Percentiles rank a stretch among this genome's conserved stretches.
Evolutionary conservation across 2,329 filamentous ascomycete genomes (phyloP).

Genomic region (Hymenoscyphus scutula): DNA sequence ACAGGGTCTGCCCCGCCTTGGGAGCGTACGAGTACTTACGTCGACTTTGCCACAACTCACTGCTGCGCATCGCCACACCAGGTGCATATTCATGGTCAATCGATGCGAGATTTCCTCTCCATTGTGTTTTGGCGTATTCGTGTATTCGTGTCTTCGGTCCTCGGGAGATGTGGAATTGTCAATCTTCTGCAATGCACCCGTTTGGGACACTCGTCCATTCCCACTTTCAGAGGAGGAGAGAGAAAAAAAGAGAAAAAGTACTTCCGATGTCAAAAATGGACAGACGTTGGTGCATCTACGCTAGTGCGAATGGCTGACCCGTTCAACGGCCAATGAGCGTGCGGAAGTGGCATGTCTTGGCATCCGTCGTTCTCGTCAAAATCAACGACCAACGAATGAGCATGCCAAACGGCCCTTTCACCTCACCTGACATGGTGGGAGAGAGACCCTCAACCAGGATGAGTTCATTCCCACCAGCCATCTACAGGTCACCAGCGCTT

Average conservation of each 20-base stretch:
- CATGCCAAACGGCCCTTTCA: constrained; percentile 19
- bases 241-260: neutral
- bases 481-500: constrained; percentile 32
- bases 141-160: neutral
- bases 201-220: neutral
- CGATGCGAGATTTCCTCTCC: neutral
- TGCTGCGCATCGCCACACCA: constrained; percentile 1
- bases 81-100: neutral
- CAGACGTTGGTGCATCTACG: neutral
- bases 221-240: neutral
- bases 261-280: constrained; percentile 4
- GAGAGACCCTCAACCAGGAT: constrained; percentile 28
- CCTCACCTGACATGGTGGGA: constrained; percentile 28
- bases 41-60: neutral
- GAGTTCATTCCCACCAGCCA: constrained; percentile 16
- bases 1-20: constrained; percentile 1
- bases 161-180: neutral
- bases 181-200: neutral
- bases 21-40: neutral
- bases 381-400: constrained; percentile 29
- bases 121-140: neutral
- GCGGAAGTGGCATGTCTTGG: constrained; percentile 22
- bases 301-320: constrained; percentile 11
- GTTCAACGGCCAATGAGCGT: constrained; percentile 20
- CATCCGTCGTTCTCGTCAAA: constrained; percentile 21